Conservation (phyloP, 768 basidiomycete species). For the Saitozyma podzolica region DNA sequence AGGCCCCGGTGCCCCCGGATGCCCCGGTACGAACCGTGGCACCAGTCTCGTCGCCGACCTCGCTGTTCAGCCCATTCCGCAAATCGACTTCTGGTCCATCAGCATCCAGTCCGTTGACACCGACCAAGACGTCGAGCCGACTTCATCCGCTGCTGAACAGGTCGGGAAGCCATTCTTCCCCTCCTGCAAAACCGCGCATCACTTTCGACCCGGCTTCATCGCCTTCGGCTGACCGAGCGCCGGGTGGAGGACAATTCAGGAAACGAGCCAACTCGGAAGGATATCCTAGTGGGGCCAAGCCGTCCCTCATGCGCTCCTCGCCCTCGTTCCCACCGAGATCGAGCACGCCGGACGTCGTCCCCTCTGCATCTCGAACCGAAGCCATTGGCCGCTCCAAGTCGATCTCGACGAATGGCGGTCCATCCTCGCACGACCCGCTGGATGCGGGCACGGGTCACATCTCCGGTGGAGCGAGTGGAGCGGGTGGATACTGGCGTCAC, state of each 20-base stretch:
- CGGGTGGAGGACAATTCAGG: not conserved
- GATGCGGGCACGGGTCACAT: too few relatives aligned
- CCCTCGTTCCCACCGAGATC: slow-evolving; percentile 8
- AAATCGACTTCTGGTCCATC: too few relatives aligned
- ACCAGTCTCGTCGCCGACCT: not conserved
- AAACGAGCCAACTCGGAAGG: slow-evolving; percentile 12
- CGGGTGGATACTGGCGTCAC: too few relatives aligned
- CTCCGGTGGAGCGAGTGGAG: too few relatives aligned
- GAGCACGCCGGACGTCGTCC: not conserved
- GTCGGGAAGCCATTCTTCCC: slow-evolving; percentile 2
- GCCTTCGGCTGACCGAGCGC: slow-evolving; percentile 5
- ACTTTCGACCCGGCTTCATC: slow-evolving; percentile 26
- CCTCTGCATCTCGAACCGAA: too few relatives aligned
- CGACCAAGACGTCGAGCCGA: not conserved
- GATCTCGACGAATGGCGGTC: too few relatives aligned
- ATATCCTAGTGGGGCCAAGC: not conserved
- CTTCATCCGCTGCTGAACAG: slow-evolving; percentile 20
- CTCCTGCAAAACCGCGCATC: slow-evolving; percentile 23
- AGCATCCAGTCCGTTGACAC: not conserved
- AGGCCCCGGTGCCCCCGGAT: too few relatives aligned
- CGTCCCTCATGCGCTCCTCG: slow-evolving; percentile 2
- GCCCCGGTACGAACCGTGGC: too few relatives aligned
- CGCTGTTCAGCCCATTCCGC: too few relatives aligned
- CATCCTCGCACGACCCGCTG: too few relatives aligned
- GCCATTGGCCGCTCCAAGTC: too few relatives aligned